phyloP scores from a whole-genome alignment of 2,329 filamentous ascomycete genomes.

The Colletotrichum tropicale region DNA sequence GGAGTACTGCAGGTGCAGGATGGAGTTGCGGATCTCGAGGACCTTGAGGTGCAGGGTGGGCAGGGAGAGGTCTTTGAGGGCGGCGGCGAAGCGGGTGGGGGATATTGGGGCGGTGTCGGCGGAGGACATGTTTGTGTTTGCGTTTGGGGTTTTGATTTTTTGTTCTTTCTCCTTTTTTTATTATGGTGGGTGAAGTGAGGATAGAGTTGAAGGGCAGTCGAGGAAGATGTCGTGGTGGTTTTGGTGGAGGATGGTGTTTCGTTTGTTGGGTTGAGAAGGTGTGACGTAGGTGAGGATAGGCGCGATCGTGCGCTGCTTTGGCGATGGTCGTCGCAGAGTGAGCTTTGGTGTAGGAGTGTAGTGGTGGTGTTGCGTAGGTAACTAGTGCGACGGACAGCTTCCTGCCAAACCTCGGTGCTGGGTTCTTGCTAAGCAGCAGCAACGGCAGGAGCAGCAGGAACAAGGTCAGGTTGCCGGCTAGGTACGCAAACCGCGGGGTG shows the following conservation, averaged over 20 bases:
- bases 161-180: neutral
- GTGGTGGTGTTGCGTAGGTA: neutral
- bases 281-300: neutral
- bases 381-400: neutral
- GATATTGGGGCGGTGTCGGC: slow-evolving; percentile 65
- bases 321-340: neutral
- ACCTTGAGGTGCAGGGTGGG: slow-evolving; percentile 74
- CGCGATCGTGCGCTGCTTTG: neutral
- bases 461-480: neutral
- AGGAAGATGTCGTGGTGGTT: neutral
- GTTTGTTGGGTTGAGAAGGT: neutral
- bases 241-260: neutral
- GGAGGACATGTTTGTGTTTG: slow-evolving; percentile 62
- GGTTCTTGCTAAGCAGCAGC: neutral
- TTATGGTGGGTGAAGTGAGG: neutral
- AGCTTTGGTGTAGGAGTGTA: neutral
- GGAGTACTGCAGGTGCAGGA: slow-evolving; percentile 74
- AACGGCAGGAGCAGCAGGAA: neutral
- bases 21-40: slow-evolving; percentile 76
- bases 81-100: slow-evolving; percentile 66
- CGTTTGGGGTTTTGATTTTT: neutral
- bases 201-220: no score
- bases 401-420: neutral
- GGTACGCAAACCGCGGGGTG: slow-evolving; percentile 7
- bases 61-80: slow-evolving; percentile 69